These are phyloP conservation scores for Penicillium steckii DNA, from an alignment of 495 filamentous ascomycete species.

Conservation along the genomic window DNA sequence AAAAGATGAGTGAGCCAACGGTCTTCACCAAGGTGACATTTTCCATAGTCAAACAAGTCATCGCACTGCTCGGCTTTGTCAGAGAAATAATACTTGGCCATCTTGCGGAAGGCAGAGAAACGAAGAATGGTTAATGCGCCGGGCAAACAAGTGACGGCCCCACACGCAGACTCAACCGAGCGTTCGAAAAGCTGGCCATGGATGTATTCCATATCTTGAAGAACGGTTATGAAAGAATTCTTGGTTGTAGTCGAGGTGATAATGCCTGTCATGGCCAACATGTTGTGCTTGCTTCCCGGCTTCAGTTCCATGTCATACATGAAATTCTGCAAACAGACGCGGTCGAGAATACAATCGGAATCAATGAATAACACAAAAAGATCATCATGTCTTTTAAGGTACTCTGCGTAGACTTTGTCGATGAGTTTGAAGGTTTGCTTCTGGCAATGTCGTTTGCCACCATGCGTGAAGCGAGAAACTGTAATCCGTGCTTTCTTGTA, in stretches of 20 bases:
- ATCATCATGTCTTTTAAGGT: constrained; percentile 85
- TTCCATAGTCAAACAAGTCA: constrained; percentile 94
- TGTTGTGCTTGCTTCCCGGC: constrained; percentile 86
- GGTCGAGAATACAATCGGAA: constrained; percentile 95
- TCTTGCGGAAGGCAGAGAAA: constrained; percentile 93
- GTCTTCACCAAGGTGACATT: constrained; percentile 94
- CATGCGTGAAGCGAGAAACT: constrained; percentile 89
- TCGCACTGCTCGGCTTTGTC: constrained; percentile 96
- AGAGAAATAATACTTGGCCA: constrained; percentile 99
- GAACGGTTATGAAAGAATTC: constrained; percentile 82
- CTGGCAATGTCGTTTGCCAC: constrained; percentile 91
- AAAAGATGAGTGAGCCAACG: constrained; percentile 97
- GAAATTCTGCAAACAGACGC: constrained; percentile 93
- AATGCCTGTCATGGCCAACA: constrained; percentile 98
- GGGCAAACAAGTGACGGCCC: constrained; percentile 91
- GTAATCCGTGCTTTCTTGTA: constrained; percentile 85
- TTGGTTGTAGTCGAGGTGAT: constrained; percentile 93
- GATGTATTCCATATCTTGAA: constrained; percentile 98
- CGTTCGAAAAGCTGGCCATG: constrained; percentile 97
- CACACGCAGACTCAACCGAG: constrained; percentile 93
- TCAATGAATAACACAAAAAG: constrained; percentile 97
- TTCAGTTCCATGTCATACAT: constrained; percentile 99
- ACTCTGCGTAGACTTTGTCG: constrained; percentile 88
- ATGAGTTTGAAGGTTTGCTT: constrained; percentile 94
- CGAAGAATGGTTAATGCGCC: constrained; percentile 93